A percentile compares a stretch with the other conserved stretches of the same genome.
phyloP scores from a whole-genome alignment of 441 rosid species.

The Gossypium schwendimanii region DNA sequence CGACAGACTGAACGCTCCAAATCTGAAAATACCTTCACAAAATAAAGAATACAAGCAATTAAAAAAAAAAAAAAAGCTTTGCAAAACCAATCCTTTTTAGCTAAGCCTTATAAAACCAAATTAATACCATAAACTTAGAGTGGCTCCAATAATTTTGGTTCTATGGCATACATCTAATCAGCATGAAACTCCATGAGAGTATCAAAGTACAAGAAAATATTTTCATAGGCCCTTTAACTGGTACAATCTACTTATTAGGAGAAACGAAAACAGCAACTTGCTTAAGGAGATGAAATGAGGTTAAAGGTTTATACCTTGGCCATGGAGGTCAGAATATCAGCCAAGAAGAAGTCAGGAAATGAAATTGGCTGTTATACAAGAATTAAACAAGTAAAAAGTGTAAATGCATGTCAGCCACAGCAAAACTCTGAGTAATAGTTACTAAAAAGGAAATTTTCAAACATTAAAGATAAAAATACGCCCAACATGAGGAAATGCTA shows the following conservation, averaged over 20 bases:
- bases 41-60: constrained; percentile 11
- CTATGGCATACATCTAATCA: neutral
- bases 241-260: neutral
- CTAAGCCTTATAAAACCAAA: neutral
- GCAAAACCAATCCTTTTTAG: neutral
- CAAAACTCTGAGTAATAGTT: neutral
- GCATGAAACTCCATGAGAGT: neutral
- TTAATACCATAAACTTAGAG: neutral
- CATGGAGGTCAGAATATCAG: constrained; percentile 74
- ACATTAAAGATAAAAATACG: constrained; percentile 1
- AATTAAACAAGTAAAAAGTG: constrained; percentile 9
- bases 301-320: constrained; percentile 48
- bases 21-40: constrained; percentile 67
- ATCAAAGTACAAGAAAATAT: neutral
- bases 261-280: neutral
- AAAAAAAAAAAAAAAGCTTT: neutral
- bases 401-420: neutral
- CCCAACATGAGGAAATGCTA: neutral
- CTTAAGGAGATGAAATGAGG: constrained; percentile 3
- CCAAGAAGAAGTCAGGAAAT: constrained; percentile 73
- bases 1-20: constrained; percentile 71
- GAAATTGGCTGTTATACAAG: constrained; percentile 49
- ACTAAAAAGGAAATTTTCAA: constrained; percentile 7
- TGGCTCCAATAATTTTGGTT: neutral
- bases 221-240: neutral